Base-by-base conservation (phyloP, 202 grass and related monocot species). In the Setaria viridis region DNA sequence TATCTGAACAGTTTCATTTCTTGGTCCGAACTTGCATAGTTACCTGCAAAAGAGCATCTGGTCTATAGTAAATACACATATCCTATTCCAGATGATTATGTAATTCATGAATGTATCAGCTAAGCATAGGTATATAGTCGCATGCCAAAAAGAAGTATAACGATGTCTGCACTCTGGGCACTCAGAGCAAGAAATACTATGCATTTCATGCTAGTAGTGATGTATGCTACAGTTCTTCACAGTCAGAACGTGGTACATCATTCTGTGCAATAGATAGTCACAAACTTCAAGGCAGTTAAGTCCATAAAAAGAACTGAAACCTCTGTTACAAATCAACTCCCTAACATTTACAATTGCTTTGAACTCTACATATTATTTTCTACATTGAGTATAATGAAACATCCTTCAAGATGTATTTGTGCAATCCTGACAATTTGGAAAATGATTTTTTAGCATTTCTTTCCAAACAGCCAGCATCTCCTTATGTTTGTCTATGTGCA, bases 401-500 rank as follows among this genome's bases (percentile, higher is more conserved):
- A 67, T 79, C 17, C 20, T 34, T 33, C 47, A 59, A 45, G 11
- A 46, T 2, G 6, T 30, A 34, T 41, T 54, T 43, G 43, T 77
- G 57, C 62, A 70, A 37, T 79, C 42, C 16, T 43, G 35, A 21
- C 9, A 51, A 9, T 4, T 37, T 62, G 25, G n/a, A 70, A 32
- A 41, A 37, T 79, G 53, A 20, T 21, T 66, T 65, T 78, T 25
- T 15, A 83, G 35, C 2, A 45, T 57, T 56, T 4, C 7, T 3
- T 47, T 14, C 50, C 63, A 4, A 55, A 53, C 7, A 58, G 4
- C 1, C 2, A 49, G 3, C 37, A 19, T 59, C n/a, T 66, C 15
- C 11, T 60, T 17, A 76, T 9, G 12, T 42, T 77, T 32, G 2
- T 77, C 67, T 32, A 42, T 89, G 21, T 78, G 75, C 84, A 95